Evolutionary conservation across 805 yeast genomes (phyloP).

Genomic region (Saccharomycopsis sp.): DNA sequence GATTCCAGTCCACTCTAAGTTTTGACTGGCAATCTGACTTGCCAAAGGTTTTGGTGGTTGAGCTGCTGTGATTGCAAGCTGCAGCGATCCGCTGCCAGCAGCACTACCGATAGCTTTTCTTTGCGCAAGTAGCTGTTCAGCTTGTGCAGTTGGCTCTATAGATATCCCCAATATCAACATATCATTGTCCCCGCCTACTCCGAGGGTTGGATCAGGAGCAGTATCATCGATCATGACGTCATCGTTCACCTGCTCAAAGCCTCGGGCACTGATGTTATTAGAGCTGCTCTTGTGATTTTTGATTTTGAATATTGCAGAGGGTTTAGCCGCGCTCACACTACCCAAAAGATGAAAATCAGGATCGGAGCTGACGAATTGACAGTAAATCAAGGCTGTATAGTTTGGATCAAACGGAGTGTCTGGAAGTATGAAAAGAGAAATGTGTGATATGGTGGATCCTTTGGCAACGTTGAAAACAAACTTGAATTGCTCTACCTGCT

Average conservation of each 20-base stretch:
- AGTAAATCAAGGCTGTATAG: slow-evolving; percentile 78
- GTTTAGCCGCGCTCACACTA: slow-evolving; percentile 54
- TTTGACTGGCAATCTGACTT: slow-evolving; percentile 1
- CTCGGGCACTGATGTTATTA: slow-evolving; percentile 15
- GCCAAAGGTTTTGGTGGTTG: background rate
- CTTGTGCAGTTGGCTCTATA: slow-evolving; percentile 67
- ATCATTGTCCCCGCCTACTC: slow-evolving; percentile 24
- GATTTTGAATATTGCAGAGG: slow-evolving; percentile 84
- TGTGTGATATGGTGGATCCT: slow-evolving; percentile 62
- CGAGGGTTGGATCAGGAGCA: slow-evolving; percentile 23
- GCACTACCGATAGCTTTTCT: slow-evolving; percentile 28
- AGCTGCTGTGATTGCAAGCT: background rate
- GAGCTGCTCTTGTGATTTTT: slow-evolving; percentile 33
- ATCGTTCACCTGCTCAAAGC: slow-evolving; percentile 35
- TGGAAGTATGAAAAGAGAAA: slow-evolving; percentile 80
- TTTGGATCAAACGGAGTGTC: slow-evolving; percentile 62
- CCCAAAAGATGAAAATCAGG: slow-evolving; percentile 58
- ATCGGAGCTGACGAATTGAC: slow-evolving; percentile 58
- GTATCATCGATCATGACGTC: slow-evolving; percentile 26
- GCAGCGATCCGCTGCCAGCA: background rate
- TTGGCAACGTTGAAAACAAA: slow-evolving; percentile 55
- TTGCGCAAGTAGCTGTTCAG: slow-evolving; percentile 45
- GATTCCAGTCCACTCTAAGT: slow-evolving; percentile 27
- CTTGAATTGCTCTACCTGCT: slow-evolving; percentile 60
- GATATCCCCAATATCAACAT: slow-evolving; percentile 70